Evolutionary conservation across 164 flowering plant genomes (phyloP).

Genomic region (Akebia trifoliata): DNA sequence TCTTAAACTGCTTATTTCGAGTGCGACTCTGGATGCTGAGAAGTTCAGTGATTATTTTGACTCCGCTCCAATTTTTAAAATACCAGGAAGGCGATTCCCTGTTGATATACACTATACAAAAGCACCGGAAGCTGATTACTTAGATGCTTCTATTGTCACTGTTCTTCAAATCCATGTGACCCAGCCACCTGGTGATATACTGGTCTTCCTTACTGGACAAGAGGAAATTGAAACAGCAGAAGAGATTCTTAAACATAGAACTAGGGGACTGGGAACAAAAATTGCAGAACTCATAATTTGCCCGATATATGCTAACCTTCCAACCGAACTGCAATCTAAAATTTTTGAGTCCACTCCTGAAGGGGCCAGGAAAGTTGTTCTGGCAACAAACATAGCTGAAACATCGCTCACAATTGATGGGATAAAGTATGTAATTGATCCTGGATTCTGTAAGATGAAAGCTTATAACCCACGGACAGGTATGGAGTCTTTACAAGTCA

Average conservation of each 20-base stretch:
- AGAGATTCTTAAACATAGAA: slow-evolving; percentile 81
- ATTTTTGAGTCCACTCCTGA: slow-evolving; percentile 97
- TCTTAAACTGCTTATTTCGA: slow-evolving; percentile 88
- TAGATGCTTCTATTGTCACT: slow-evolving; percentile 94
- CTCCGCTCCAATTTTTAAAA: slow-evolving; percentile 84
- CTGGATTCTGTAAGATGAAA: slow-evolving; percentile 88
- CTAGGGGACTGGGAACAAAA: slow-evolving; percentile 81
- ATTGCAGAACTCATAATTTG: slow-evolving; percentile 92
- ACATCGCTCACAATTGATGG: slow-evolving; percentile 95
- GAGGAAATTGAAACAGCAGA: slow-evolving; percentile 96
- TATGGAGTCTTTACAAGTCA: slow-evolving; percentile 78
- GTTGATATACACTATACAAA: slow-evolving; percentile 88
- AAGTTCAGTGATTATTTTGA: slow-evolving; percentile 97
- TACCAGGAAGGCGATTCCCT: slow-evolving; percentile 91
- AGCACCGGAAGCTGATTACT: slow-evolving; percentile 92
- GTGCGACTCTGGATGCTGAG: slow-evolving; percentile 98
- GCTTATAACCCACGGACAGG: slow-evolving; percentile 92
- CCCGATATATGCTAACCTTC: slow-evolving; percentile 96
- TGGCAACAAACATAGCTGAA: slow-evolving; percentile 94
- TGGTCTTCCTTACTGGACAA: slow-evolving; percentile 87
- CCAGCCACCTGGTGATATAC: slow-evolving; percentile 75
- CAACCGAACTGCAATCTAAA: slow-evolving; percentile 91
- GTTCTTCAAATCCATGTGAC: slow-evolving; percentile 86
- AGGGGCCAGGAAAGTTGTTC: slow-evolving; percentile 89
- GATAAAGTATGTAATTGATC: slow-evolving; percentile 88